phyloP scores from a whole-genome alignment of 2,329 filamentous ascomycete species.

The Rhytidhysteron rufulum region DNA sequence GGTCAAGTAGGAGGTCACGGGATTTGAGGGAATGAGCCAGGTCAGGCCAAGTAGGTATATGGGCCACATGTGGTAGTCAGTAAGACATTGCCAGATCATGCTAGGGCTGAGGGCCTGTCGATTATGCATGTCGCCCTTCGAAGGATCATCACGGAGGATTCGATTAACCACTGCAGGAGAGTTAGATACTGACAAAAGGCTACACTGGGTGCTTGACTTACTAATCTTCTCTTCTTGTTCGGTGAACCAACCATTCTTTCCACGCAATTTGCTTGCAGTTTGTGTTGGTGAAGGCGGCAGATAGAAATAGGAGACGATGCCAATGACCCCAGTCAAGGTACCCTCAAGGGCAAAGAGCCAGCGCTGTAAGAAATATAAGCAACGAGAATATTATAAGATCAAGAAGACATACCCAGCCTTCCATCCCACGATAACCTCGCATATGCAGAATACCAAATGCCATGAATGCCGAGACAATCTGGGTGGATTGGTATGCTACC shows the following conservation, averaged over 20 bases:
- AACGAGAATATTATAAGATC: background rate
- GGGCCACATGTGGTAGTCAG: constrained; percentile 54
- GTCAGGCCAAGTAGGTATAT: constrained; percentile 34
- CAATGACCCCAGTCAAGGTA: constrained; percentile 33
- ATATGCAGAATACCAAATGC: constrained; percentile 54
- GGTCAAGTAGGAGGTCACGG: constrained; percentile 31
- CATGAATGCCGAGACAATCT: constrained; percentile 55
- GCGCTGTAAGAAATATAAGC: constrained; percentile 16
- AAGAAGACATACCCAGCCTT: constrained; percentile 42
- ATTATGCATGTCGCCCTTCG: constrained; percentile 61
- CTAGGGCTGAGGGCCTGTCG: constrained; percentile 48
- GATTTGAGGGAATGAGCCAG: constrained; percentile 31
- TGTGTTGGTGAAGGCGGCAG: constrained; percentile 55
- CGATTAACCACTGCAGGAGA: constrained; percentile 54
- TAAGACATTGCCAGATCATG: constrained; percentile 49
- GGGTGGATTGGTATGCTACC: constrained; percentile 59
- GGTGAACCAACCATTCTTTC: constrained; percentile 62
- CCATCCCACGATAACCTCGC: constrained; percentile 47
- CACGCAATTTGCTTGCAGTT: constrained; percentile 59
- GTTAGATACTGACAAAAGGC: background rate
- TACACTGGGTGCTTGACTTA: constrained; percentile 4
- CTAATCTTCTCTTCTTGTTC: constrained; percentile 65
- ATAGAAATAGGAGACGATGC: constrained; percentile 34
- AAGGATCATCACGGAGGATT: constrained; percentile 53
- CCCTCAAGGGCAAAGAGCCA: constrained; percentile 51